Evolutionary conservation across 805 yeast species (phyloP), one percentile per base, ranked within the genome.

Genomic region (Starmerella powellii): DNA sequence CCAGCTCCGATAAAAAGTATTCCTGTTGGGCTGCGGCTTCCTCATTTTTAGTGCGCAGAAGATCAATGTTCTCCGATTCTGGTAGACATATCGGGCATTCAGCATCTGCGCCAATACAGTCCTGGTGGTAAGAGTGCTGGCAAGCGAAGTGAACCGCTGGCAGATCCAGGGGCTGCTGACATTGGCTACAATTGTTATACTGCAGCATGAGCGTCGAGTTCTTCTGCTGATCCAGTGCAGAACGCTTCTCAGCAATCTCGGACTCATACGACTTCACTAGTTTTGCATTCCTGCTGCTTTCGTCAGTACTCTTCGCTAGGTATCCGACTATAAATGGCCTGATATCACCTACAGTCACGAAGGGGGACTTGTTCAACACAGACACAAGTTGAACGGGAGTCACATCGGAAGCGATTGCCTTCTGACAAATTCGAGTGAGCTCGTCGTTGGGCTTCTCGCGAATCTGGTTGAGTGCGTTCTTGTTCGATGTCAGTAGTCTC

Each of bases 81-180:
- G 74, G 71, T 2, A 76, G 59, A 57, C 96, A 88, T 31, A 70
- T 66, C 0, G 96, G 95, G 57, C 97, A 88, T 34, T 63, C 67
- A 32, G 57, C 61, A 18, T 56, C 41, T 18, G 50, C 51, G 13
- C 37, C 46, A 8, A 85, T 61, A 56, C 98, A 91, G 34, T 80
- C 66, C 51, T 80, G 82, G 56, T 91, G 97, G 56, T 74, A 86
- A 2, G 91, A 75, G 55, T 91, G 98, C 24, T 71, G 70, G 63
- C 98, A 91, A 49, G 76, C 73, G 64, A 88, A 91, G 53, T 83
- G 93, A 1, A 82, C 73, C 2, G 79, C 71, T 0, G 97, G 96
- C 32, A 78, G 67, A 45, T 83, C 93, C 17, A 88, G 62, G 11
- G 72, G 68, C 33, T 70, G 63, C 8, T 71, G 65, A 56, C 95